These are phyloP conservation scores for Aegilops longissima DNA, from an alignment of 176 grass and related monocot species.

Conservation along the genomic window DNA sequence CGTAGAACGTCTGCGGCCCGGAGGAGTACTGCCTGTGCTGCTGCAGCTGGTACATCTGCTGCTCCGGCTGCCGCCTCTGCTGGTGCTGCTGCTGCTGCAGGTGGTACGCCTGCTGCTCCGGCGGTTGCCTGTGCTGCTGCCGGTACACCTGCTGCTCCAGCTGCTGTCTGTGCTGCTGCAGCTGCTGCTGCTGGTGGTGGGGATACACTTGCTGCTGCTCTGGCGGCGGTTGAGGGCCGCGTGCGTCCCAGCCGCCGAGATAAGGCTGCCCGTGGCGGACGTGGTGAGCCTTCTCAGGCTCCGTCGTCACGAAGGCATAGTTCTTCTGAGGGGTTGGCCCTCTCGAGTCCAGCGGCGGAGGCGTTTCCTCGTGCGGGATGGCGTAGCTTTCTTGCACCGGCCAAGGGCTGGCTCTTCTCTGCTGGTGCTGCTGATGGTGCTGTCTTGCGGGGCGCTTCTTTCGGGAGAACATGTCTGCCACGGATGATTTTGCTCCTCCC, in stretches of 20 bases:
- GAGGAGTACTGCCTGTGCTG: slow-evolving; percentile 85
- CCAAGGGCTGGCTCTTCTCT: slow-evolving; percentile 44
- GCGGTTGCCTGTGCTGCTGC: slow-evolving; percentile 26
- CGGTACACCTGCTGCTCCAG: slow-evolving; percentile 66
- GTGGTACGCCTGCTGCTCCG: slow-evolving; percentile 58
- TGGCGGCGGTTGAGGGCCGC: slow-evolving; percentile 30
- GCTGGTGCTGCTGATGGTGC: slow-evolving; percentile 51
- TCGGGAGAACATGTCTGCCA: slow-evolving; percentile 56
- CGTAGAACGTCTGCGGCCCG: slow-evolving; percentile 77
- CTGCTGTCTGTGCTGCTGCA: slow-evolving; percentile 11
- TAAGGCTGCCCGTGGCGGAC: slow-evolving; percentile 48
- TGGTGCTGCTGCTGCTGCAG: background rate
- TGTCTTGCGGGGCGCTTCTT: slow-evolving; percentile 50
- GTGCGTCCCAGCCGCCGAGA: slow-evolving; percentile 49
- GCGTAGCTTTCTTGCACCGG: slow-evolving; percentile 86
- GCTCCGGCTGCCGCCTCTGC: slow-evolving; percentile 43
- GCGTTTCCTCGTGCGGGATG: slow-evolving; percentile 72
- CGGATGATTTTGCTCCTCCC: slow-evolving; percentile 66
- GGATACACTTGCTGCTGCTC: slow-evolving; percentile 57
- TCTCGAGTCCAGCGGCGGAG: slow-evolving; percentile 64
- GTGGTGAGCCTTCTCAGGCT: slow-evolving; percentile 79
- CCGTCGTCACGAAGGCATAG: slow-evolving; percentile 78
- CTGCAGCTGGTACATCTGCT: slow-evolving; percentile 73
- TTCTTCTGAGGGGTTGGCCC: slow-evolving; percentile 71
- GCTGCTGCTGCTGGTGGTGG: slow-evolving; percentile 28